Conservation (phyloP, 2,329 filamentous ascomycete genomes). For the Exophiala phaeomuriformis region DNA sequence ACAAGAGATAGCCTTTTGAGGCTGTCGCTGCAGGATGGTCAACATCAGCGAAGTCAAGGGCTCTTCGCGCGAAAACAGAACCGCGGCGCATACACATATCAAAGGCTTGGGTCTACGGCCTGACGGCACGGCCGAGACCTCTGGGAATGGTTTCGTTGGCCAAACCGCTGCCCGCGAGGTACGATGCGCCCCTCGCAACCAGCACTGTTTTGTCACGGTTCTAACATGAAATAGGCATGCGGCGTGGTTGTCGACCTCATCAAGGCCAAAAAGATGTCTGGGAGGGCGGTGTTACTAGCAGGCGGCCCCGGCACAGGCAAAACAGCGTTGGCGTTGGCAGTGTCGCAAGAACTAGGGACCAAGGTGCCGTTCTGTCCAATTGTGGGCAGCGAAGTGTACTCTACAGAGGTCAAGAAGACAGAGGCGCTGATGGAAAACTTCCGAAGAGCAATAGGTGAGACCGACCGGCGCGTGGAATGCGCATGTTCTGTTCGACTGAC, state of each 20-base stretch:
- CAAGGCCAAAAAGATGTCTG: constrained; percentile 94
- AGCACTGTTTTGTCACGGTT: neutral
- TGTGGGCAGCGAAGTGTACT: constrained; percentile 96
- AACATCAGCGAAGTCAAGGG: constrained; percentile 92
- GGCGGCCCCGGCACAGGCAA: constrained; percentile 96
- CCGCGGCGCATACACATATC: constrained; percentile 95
- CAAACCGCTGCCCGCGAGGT: constrained; percentile 85
- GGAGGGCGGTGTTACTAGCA: constrained; percentile 83
- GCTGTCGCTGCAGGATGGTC: constrained; percentile 52
- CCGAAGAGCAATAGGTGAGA: constrained; percentile 76
- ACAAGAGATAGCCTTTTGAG: no score
- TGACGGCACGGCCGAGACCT: constrained; percentile 77
- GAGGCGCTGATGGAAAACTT: constrained; percentile 99
- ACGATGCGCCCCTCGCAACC: constrained; percentile 27
- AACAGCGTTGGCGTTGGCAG: constrained; percentile 87
- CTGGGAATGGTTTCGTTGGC: constrained; percentile 79
- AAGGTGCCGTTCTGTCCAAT: constrained; percentile 99
- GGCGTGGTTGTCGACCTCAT: constrained; percentile 95
- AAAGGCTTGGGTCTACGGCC: constrained; percentile 80
- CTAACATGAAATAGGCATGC: constrained; percentile 58
- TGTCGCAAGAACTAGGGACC: constrained; percentile 93
- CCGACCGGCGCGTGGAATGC: constrained; percentile 18
- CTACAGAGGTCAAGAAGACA: constrained; percentile 97
- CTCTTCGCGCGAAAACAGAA: constrained; percentile 90
- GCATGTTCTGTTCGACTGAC: no score